These are phyloP conservation scores for Solanum arcanum DNA, from an alignment of 257 asterid genomes.

Conservation along the genomic window DNA sequence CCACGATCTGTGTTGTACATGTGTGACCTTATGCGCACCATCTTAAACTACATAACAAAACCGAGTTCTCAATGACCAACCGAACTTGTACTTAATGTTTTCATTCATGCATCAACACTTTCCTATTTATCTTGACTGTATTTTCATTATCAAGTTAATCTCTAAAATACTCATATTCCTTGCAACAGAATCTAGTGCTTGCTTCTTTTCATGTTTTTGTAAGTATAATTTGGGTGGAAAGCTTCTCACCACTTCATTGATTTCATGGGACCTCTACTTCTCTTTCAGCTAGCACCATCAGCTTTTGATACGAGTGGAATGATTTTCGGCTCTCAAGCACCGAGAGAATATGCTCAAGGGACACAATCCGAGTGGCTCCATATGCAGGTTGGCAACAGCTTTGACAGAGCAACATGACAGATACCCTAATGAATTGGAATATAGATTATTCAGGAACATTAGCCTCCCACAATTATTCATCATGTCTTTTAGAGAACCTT, in stretches of 20 bases:
- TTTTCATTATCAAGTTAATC: neutral
- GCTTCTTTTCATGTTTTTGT: neutral
- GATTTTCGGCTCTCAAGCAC: constrained; percentile 54
- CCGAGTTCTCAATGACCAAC: neutral
- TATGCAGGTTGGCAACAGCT: constrained; percentile 62
- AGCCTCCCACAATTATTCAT: constrained; percentile 6
- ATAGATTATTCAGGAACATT: neutral
- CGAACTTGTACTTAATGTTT: neutral
- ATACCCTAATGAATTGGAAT: neutral
- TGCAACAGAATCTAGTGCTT: neutral
- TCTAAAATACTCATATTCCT: neutral
- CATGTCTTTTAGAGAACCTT: constrained; percentile 2
- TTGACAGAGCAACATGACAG: constrained; percentile 36
- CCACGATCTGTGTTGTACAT: neutral
- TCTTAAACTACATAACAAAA: neutral
- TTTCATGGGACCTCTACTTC: neutral
- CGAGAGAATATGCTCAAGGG: constrained; percentile 49
- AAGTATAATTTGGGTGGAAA: neutral
- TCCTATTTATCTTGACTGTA: neutral
- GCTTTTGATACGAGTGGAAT: constrained; percentile 45
- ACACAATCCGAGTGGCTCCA: constrained; percentile 76
- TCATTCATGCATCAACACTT: neutral
- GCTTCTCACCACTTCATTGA: neutral
- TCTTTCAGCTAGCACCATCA: constrained; percentile 38
- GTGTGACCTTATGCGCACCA: neutral